Evolutionary conservation across 176 grass and related monocot species (phyloP), one percentile per base, ranked within the genome.

Genomic region (Saccharum spontaneum): DNA sequence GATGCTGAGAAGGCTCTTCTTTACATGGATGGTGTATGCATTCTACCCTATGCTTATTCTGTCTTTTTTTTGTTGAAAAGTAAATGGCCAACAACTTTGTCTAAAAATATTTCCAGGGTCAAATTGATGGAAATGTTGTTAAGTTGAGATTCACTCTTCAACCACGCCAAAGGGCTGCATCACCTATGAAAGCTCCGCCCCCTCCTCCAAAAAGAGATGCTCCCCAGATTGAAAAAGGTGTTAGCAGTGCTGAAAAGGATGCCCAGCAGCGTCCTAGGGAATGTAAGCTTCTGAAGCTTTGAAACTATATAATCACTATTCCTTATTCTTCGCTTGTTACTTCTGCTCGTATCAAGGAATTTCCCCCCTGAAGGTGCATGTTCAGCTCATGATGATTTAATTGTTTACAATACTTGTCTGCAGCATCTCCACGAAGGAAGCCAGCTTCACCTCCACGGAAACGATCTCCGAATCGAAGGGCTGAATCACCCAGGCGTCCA

Each of bases 1-100:
- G 97, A 99, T 86, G 97, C 97, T 83, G 97, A 99, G 86, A 99
- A 97, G 87, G 97, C 97, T 91, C 91, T 96, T 88, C 90, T 99
- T 88, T 91, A 97, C 83, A 99, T 99, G 97, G 92, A 99, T 84
- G 97, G 97, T 71, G 97, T 99, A 99, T 88, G 89, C 23, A 12
- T 88, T 66, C 84, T 86, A 34, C 18, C 68, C 18, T 72, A 11
- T 83, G 14, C 31, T 74, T 38, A 10, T 45, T 59, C 7, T 54
- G 17, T 54, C 18, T 18, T 49, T 30, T 82, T 76, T 26, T 37
- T 1, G n/a, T 71, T 79, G 17, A 49, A 17, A 16, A 65, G 60
- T 33, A 79, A 75, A 55, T 74, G 20, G 39, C 0, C 43, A 46
- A 82, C 17, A 26, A 55, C 26, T 88, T 17, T 10, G 54, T 15